Percentiles rank a stretch among this genome's conserved stretches.
Conservation (phyloP, 140 eudicot genomes). For the Cichorium intybus region DNA sequence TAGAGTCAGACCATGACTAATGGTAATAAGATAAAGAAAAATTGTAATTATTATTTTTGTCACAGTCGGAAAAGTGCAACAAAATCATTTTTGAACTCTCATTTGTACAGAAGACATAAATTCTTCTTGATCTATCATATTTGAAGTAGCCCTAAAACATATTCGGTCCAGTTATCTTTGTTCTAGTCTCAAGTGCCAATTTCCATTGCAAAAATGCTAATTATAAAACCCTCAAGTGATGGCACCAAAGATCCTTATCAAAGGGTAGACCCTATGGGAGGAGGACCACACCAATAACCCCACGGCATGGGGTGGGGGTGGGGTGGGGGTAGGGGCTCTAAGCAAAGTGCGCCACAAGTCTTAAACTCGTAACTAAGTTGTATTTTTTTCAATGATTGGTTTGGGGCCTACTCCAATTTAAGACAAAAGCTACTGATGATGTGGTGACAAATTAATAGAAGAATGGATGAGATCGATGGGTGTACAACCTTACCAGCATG, state of each 20-base stretch:
- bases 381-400: conserved; percentile 29
- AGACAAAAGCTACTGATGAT: conserved; percentile 19
- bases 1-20: neutral
- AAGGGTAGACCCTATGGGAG: neutral
- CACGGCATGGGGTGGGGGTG: conserved; percentile 15
- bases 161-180: neutral
- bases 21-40: neutral
- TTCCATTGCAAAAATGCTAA: neutral
- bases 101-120: too few species aligned
- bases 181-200: too few species aligned
- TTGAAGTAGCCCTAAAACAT: neutral
- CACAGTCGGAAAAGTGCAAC: too few species aligned
- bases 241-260: conserved; percentile 6
- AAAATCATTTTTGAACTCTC: too few species aligned
- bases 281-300: conserved; percentile 28
- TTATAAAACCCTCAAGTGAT: conserved; percentile 6
- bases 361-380: conserved; percentile 12
- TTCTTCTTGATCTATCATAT: too few species aligned
- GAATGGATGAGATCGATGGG: conserved; percentile 17
- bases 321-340: conserved; percentile 13
- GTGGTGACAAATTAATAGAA: conserved; percentile 28
- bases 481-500: conserved; percentile 10
- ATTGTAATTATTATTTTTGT: too few species aligned
- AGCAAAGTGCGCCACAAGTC: conserved; percentile 26
- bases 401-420: conserved; percentile 29